Percentiles rank a stretch among this genome's conserved stretches.
Conservation (phyloP, 2,329 filamentous ascomycete genomes). For the Claviceps sp. region DNA sequence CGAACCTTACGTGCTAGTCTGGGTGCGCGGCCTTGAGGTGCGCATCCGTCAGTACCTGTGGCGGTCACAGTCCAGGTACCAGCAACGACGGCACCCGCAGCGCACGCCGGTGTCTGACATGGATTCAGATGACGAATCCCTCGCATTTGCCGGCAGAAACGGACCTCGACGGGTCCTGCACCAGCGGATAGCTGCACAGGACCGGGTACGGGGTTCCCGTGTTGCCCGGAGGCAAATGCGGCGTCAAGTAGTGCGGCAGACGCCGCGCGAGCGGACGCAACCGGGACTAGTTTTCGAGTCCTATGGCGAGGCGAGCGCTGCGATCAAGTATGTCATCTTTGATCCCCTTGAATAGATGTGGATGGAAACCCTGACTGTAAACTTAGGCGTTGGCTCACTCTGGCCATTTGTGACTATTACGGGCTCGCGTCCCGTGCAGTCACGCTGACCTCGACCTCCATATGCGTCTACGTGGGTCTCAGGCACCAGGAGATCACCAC, state of each 20-base stretch:
- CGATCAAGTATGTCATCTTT: slow-evolving; percentile 57
- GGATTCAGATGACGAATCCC: slow-evolving; percentile 60
- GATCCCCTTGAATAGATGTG: too few relatives aligned
- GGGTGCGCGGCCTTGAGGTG: slow-evolving; percentile 74
- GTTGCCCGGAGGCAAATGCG: slow-evolving; percentile 31
- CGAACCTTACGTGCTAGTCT: slow-evolving; percentile 59
- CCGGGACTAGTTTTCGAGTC: slow-evolving; percentile 68
- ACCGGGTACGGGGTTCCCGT: slow-evolving; percentile 20
- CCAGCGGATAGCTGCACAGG: slow-evolving; percentile 25
- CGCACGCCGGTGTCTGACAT: slow-evolving; percentile 16
- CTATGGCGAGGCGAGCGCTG: slow-evolving; percentile 55
- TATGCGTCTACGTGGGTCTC: slow-evolving; percentile 71
- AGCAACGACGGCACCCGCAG: slow-evolving; percentile 1
- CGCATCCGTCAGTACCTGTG: slow-evolving; percentile 68
- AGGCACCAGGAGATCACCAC: slow-evolving; percentile 29
- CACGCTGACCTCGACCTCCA: slow-evolving; percentile 54
- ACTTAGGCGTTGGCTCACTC: slow-evolving; percentile 73
- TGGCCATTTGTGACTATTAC: slow-evolving; percentile 87
- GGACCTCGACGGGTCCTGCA: slow-evolving; percentile 39
- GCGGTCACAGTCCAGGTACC: slow-evolving; percentile 21
- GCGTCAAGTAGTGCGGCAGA: slow-evolving; percentile 3
- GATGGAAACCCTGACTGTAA: too few relatives aligned
- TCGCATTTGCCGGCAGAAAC: slow-evolving; percentile 71
- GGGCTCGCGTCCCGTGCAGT: slow-evolving; percentile 75
- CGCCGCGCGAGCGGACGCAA: slow-evolving; percentile 45